Evolutionary conservation across 1,284 basidiomycete genomes (phyloP).

Genomic region (Calocybe gambosa): DNA sequence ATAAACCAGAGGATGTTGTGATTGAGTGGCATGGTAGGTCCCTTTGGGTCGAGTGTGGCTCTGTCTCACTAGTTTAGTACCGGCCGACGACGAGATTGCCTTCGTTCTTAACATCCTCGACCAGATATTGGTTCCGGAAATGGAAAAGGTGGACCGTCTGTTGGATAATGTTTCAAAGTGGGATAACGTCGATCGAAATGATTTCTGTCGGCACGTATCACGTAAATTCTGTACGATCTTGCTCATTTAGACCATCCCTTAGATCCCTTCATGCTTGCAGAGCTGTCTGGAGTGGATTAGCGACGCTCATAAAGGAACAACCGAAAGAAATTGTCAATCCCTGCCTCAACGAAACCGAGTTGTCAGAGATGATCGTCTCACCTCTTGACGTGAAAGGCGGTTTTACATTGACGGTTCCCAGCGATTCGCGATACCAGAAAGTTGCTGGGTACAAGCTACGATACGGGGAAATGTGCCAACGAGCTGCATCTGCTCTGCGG

Average conservation of each 20-base stretch:
- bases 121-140: slow-evolving; percentile 57
- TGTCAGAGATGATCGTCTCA: slow-evolving; percentile 59
- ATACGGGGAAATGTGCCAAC: slow-evolving; percentile 67
- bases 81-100: slow-evolving; percentile 68
- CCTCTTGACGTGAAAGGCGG: slow-evolving; percentile 65
- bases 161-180: slow-evolving; percentile 52
- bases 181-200: slow-evolving; percentile 79
- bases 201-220: slow-evolving; percentile 78
- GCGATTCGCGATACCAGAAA: slow-evolving; percentile 72
- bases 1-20: slow-evolving; percentile 73
- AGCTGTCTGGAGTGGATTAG: slow-evolving; percentile 68
- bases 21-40: slow-evolving; percentile 83
- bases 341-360: slow-evolving; percentile 56
- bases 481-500: slow-evolving; percentile 64
- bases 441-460: slow-evolving; percentile 56
- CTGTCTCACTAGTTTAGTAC: slow-evolving; percentile 38
- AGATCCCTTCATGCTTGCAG: slow-evolving; percentile 62
- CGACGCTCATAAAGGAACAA: slow-evolving; percentile 61
- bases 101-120: slow-evolving; percentile 81
- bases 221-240: slow-evolving; percentile 3
- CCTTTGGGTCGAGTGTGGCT: neutral
- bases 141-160: slow-evolving; percentile 66
- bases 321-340: slow-evolving; percentile 48
- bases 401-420: slow-evolving; percentile 68
- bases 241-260: slow-evolving; percentile 5